Base-by-base conservation (phyloP, 1,139 yeast genomes). In the Scheffersomyces segobiensis region DNA sequence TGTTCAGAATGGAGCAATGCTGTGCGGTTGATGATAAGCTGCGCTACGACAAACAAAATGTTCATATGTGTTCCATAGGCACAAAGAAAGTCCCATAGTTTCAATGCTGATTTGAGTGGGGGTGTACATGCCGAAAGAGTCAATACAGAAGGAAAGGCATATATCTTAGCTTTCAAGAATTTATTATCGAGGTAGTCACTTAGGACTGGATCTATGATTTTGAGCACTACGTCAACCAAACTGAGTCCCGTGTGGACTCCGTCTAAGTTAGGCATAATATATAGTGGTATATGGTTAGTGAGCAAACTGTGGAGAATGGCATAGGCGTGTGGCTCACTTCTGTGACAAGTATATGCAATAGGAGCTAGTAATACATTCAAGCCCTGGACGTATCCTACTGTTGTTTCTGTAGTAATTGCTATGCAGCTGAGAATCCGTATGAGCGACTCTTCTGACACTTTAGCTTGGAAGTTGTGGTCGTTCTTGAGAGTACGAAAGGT, bases 21-120 rank as follows among this genome's bases (percentile, higher is more conserved):
- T 5, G 87, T 81, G 56, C 98, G 76, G 63, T 89, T 87, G 55
- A 88, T 78, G 17, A 91, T 87, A 52, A 93, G 76, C 71, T 92
- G 97, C 0, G 98, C 96, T 19, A 93, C 93, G 12, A 93, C 86
- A 65, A 93, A 90, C 47, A 93, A 76, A 42, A 93, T 83, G 72
- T 93, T 93, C 87, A 93, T 83, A 70, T 93, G 97, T 39, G 91
- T 85, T 0, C 98, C 98, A 67, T 91, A 93, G 3, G 98, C 97
- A 71, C 93, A 89, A 67, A 92, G 74, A 63, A 92, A 89, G 71
- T 93, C 98, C 98, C 98, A 93, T 32, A 93, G 77, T 57, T 87
- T 83, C 53, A 93, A 75, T 0, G 91, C 92, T 62, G 93, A 91
- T 32, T 80, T 76, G 55, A 93, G 76, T 0, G 97, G 96, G 10